Evolutionary conservation across 2,329 filamentous ascomycete genomes (phyloP), one percentile per base, ranked within the genome.

Genomic region (Ceratocystis albifundus): DNA sequence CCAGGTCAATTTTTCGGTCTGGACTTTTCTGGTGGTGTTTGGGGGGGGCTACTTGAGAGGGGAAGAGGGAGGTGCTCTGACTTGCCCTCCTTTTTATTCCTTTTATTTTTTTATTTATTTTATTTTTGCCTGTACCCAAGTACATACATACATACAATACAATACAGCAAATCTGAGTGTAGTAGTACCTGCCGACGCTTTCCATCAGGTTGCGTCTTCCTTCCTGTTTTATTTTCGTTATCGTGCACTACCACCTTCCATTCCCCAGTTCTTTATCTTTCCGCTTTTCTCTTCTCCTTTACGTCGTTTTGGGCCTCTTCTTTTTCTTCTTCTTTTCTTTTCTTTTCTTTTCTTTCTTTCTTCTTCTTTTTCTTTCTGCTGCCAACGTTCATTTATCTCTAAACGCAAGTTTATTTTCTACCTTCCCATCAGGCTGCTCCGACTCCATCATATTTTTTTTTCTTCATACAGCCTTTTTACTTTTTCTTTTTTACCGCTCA

Each of bases 231-330:
- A 4, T 53, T 53, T 53, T 53, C 48, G 48, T 53, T 53, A 53
- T 53, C 48, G 48, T 53, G 48, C 59, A 62, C 59, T 36, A 62
- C 32, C 36, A 41, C 36, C 36, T 41, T 41, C 36, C 36, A 41
- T 32, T 41, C 59, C 32, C 32, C n/a, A 45, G 17, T 41, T 12
- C 25, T 61, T 36, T 61, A 36, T 61, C 36, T 61, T 61, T 61
- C 6, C 41, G 25, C 32, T 48, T 61, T 61, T 65, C 20, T 61
- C 15, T 25, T 28, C 28, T 65, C 25, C 22, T 41, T 41, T 41
- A 4, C 36, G 0, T 41, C 36, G 36, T 41, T 15, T 15, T 41
- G 36, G 36, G 36, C 36, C 36, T 41, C 4, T 32, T 30, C 41
- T 59, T 36, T 55, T 4, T 30, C 15, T 53, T 53, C n/a, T n/a